Evolutionary conservation across 1,284 basidiomycete genomes (phyloP).

Genomic region (Fomitopsis schrenkii): DNA sequence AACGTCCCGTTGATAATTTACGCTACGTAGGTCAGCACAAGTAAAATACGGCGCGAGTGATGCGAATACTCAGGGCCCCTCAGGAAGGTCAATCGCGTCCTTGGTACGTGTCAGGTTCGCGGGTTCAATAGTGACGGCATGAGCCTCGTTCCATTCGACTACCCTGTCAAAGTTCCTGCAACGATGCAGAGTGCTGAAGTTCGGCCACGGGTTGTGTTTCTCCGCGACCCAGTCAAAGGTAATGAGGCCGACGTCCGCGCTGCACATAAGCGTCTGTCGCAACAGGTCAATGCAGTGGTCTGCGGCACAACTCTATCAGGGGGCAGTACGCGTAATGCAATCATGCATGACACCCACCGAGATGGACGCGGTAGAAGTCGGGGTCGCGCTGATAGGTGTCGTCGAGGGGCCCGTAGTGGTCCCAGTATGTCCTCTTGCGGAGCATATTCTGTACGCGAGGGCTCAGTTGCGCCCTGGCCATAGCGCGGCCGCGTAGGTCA

Average conservation of each 20-base stretch:
- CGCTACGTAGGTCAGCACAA: too few species aligned
- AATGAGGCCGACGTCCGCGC: not conserved
- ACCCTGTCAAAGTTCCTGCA: constrained; percentile 1
- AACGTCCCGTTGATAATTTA: too few species aligned
- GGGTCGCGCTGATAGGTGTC: not conserved
- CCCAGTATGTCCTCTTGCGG: not conserved
- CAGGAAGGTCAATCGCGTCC: not conserved
- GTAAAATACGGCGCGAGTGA: not conserved
- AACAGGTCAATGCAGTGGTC: constrained; percentile 4
- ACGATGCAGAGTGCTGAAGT: constrained; percentile 2
- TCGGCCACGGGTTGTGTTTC: not conserved
- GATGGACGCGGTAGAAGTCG: not conserved
- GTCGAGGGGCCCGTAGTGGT: not conserved
- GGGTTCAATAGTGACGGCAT: not conserved
- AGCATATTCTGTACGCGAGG: not conserved
- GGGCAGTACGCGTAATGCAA: not conserved
- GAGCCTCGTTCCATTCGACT: not conserved
- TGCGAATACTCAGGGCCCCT: not conserved
- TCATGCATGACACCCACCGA: not conserved
- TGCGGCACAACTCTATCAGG: not conserved
- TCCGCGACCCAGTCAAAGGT: constrained; percentile 3
- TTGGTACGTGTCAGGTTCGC: not conserved
- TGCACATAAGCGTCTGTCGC: constrained; percentile 1
- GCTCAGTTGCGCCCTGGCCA: not conserved
- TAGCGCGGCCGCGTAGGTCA: not conserved